These are phyloP conservation scores for Trichoderma erinaceum DNA, from an alignment of 495 filamentous ascomycete genomes.

Conservation along the genomic window DNA sequence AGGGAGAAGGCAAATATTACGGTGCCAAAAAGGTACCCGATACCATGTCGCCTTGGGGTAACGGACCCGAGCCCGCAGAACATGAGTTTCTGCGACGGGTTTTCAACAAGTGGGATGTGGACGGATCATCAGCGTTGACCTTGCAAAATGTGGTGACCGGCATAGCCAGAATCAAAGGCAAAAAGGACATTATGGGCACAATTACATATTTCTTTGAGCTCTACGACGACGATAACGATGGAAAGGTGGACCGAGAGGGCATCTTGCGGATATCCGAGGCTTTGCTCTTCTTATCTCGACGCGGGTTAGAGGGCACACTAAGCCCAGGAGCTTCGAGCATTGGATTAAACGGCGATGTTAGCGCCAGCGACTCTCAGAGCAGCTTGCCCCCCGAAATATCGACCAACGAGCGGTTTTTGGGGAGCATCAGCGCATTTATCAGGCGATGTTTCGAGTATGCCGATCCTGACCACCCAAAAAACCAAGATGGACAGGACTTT, in stretches of 20 bases:
- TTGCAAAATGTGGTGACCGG: slow-evolving; percentile 89
- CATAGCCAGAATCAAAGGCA: slow-evolving; percentile 82
- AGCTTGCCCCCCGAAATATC: slow-evolving; percentile 36
- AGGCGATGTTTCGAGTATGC: slow-evolving; percentile 96
- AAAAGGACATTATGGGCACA: slow-evolving; percentile 89
- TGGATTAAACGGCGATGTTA: slow-evolving; percentile 31
- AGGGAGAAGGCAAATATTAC: slow-evolving; percentile 39
- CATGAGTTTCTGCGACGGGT: slow-evolving; percentile 92
- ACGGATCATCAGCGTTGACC: slow-evolving; percentile 66
- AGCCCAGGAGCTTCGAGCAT: slow-evolving; percentile 42
- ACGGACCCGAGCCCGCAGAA: slow-evolving; percentile 75
- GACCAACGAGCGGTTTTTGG: slow-evolving; percentile 73
- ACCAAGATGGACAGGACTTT: slow-evolving; percentile 34
- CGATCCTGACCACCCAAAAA: slow-evolving; percentile 75
- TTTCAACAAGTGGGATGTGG: slow-evolving; percentile 80
- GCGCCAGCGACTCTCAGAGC: slow-evolving; percentile 21
- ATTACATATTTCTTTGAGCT: slow-evolving; percentile 97
- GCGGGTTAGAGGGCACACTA: slow-evolving; percentile 71
- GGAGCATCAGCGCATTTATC: slow-evolving; percentile 91
- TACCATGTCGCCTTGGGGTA: slow-evolving; percentile 63
- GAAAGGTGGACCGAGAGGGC: slow-evolving; percentile 92
- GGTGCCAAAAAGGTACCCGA: slow-evolving; percentile 44
- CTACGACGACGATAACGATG: slow-evolving; percentile 88
- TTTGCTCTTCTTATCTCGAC: slow-evolving; percentile 80
- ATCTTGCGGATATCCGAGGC: slow-evolving; percentile 94